These are phyloP conservation scores for Schizosaccharomyces japonicus DNA, from an alignment of 805 yeast species.

Conservation along the genomic window DNA sequence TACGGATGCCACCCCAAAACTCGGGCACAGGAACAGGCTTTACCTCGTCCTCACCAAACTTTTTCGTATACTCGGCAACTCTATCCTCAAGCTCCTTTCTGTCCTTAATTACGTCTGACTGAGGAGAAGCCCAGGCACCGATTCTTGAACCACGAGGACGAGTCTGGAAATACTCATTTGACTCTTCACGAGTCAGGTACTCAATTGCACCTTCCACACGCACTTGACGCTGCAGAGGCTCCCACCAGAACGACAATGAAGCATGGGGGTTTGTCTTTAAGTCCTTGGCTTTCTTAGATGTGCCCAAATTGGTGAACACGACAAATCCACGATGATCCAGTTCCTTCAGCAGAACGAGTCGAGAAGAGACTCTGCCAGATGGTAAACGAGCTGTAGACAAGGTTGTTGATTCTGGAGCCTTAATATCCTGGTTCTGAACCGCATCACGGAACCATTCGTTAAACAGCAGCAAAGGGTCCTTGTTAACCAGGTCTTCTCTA, in stretches of 20 bases:
- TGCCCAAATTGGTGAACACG: conserved; percentile 75
- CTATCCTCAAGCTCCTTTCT: conserved; percentile 40
- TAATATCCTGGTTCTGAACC: conserved; percentile 25
- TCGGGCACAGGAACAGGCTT: conserved; percentile 72
- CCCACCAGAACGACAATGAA: conserved; percentile 80
- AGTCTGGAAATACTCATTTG: conserved; percentile 55
- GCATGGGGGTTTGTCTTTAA: conserved; percentile 51
- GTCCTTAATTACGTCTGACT: conserved; percentile 33
- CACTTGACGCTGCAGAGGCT: conserved; percentile 69
- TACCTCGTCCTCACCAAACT: conserved; percentile 27
- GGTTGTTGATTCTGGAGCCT: conserved; percentile 57
- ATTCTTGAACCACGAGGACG: conserved; percentile 82
- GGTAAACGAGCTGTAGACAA: conserved; percentile 79
- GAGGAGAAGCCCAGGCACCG: conserved; percentile 95
- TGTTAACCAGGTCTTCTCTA: conserved; percentile 24
- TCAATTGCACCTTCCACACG: conserved; percentile 74
- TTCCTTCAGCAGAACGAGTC: conserved; percentile 73
- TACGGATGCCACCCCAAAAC: conserved; percentile 83
- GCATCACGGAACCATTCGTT: conserved; percentile 71
- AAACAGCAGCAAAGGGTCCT: conserved; percentile 55
- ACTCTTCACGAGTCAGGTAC: conserved; percentile 44
- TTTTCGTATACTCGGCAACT: conserved; percentile 25
- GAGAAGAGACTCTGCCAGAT: conserved; percentile 66
- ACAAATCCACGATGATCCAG: conserved; percentile 58
- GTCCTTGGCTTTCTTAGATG: conserved; percentile 61